Percentiles rank a stretch among this genome's conserved stretches.
phyloP scores from a whole-genome alignment of 1,139 yeast species.

The Geotrichum cucujoidarum region DNA sequence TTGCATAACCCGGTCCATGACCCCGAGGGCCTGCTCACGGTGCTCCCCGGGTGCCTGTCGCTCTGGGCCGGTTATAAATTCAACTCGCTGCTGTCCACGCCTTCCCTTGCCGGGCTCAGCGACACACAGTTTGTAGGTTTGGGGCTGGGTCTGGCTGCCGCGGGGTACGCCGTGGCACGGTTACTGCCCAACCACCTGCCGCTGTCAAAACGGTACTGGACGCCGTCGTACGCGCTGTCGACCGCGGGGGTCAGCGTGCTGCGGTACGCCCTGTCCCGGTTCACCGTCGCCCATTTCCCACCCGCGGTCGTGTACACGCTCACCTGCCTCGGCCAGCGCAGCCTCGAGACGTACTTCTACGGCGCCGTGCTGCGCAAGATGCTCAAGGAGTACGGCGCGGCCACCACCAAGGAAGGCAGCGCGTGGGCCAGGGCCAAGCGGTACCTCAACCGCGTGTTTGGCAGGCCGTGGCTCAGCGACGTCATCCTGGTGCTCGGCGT shows the following conservation, averaged over 20 bases:
- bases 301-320: slow-evolving; percentile 26
- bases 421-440: slow-evolving; percentile 6
- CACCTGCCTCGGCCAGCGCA: slow-evolving; percentile 11
- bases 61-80: slow-evolving; percentile 38
- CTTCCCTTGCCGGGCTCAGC: slow-evolving; percentile 20
- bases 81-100: neutral
- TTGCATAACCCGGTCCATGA: slow-evolving; percentile 33
- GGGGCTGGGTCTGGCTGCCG: slow-evolving; percentile 29
- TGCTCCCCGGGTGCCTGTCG: slow-evolving; percentile 35
- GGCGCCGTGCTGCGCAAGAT: slow-evolving; percentile 13
- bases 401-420: slow-evolving; percentile 1
- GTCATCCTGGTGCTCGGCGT: slow-evolving; percentile 3
- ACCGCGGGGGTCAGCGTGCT: slow-evolving; percentile 34
- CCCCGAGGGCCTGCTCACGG: slow-evolving; percentile 39
- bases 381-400: slow-evolving; percentile 9
- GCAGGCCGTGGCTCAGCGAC: neutral
- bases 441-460: neutral
- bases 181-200: slow-evolving; percentile 34
- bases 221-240: slow-evolving; percentile 35
- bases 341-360: slow-evolving; percentile 10
- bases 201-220: slow-evolving; percentile 38
- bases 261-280: slow-evolving; percentile 26
- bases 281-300: slow-evolving; percentile 22
- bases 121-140: slow-evolving; percentile 15
- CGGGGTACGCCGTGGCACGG: slow-evolving; percentile 30